Base-by-base conservation (phyloP, 192 early-diverging fungal species). In the Chytriomyces sp. region DNA sequence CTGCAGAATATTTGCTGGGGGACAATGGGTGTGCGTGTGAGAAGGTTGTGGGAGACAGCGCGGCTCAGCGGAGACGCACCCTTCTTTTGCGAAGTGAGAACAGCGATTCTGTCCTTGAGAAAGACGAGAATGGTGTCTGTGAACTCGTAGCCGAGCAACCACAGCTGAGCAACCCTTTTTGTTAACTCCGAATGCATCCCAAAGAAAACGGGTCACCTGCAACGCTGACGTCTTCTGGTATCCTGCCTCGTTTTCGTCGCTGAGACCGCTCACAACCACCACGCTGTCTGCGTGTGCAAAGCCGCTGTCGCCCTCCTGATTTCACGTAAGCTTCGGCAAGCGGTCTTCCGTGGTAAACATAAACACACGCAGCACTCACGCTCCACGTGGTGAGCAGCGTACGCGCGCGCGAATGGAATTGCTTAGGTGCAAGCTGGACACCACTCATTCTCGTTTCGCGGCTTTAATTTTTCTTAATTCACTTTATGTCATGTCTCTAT, bases 61-160 rank as follows among this genome's bases (percentile, higher is more conserved):
- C n/a, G n/a, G n/a, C n/a, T n/a, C n/a, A n/a, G n/a, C n/a, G n/a
- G n/a, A n/a, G n/a, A 55, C 53, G 49, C 75, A 90, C 91, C 93
- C 81, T 94, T 97, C 71, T 91, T 94, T 49, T 76, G 80, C 64
- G 90, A 91, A 17, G 92, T 91, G 6, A 95, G 74, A 72, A 99
- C 84, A 25, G 89, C 85, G 22, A 94, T 72, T 72, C 90, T 92
- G 74, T 89, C 89, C 33, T 78, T 83, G 19, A 91, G 91, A 40
- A 96, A 81, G 37, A 95, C 59, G 22, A 94, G 86, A 28, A 96
- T 76, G 4, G 94, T 94, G 62, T 98, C 92, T 2, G 90, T 85
- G 65, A 96, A 92, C 75, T 98, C 96, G 69, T 94, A 92, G 40
- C 94, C 94, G 49, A 96, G 84, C 58, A 96, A 84, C 96, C 96